Evolutionary conservation across 257 asterid genomes (phyloP).

Genomic region (Solanum habrochaites): DNA sequence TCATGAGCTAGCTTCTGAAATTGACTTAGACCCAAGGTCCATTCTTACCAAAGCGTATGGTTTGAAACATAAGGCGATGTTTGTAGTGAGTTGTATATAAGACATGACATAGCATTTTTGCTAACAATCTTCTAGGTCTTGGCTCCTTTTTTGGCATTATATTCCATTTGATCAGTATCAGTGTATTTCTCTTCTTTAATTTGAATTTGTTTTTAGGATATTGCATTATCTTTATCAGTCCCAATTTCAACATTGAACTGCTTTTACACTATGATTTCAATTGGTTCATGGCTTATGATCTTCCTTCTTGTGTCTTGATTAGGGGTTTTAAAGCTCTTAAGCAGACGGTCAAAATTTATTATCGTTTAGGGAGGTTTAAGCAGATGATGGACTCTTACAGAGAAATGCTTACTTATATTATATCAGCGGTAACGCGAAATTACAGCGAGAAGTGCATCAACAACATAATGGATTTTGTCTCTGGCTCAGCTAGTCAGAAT

Average conservation of each 20-base stretch:
- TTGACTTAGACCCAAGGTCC: not conserved
- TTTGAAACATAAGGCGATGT: not conserved
- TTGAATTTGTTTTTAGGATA: not conserved
- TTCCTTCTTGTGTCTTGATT: slow-evolving; percentile 11
- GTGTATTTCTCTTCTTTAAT: not conserved
- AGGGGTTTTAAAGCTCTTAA: slow-evolving; percentile 98
- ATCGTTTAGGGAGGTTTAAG: slow-evolving; percentile 74
- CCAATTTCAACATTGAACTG: not conserved
- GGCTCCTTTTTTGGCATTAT: not conserved
- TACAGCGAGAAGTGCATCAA: slow-evolving; percentile 95
- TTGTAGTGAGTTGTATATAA: not conserved
- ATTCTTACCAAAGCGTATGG: not conserved
- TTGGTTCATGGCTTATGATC: not conserved
- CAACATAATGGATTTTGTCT: slow-evolving; percentile 93
- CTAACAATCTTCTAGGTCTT: not conserved
- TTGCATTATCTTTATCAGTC: not conserved
- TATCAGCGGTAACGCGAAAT: slow-evolving; percentile 91
- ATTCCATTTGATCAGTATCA: not conserved
- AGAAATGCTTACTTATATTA: slow-evolving; percentile 84
- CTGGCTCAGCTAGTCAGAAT: slow-evolving; percentile 93
- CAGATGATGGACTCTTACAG: slow-evolving; percentile 97
- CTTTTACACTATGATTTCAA: not conserved
- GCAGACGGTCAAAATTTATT: slow-evolving; percentile 88
- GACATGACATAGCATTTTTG: not conserved
- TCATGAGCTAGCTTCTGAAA: not conserved